Percentiles rank a stretch among this genome's conserved stretches.
Evolutionary conservation across 1,139 yeast species (phyloP).

Genomic region (Yamadazyma membranifaciens): DNA sequence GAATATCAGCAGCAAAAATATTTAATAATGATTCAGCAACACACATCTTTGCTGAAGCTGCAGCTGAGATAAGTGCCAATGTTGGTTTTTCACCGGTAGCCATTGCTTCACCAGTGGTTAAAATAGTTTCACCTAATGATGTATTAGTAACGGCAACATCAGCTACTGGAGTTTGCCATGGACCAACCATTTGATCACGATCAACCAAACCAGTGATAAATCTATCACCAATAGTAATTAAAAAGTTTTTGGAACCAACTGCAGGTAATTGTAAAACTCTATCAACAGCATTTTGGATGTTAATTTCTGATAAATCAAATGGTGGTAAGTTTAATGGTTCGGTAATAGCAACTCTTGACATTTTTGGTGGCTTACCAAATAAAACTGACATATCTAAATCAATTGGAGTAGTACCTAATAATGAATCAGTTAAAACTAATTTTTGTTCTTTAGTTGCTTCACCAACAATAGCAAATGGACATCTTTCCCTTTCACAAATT

Average conservation of each 20-base stretch:
- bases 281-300: slow-evolving; percentile 63
- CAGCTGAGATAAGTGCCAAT: slow-evolving; percentile 84
- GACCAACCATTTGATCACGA: slow-evolving; percentile 98
- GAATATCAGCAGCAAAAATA: slow-evolving; percentile 85
- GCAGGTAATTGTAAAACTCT: slow-evolving; percentile 89
- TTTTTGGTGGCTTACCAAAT: slow-evolving; percentile 96
- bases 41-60: slow-evolving; percentile 94
- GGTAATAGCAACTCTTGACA: slow-evolving; percentile 77
- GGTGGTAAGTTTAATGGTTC: slow-evolving; percentile 59
- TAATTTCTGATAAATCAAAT: slow-evolving; percentile 26
- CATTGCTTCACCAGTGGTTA: slow-evolving; percentile 89
- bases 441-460: slow-evolving; percentile 86
- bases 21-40: slow-evolving; percentile 95
- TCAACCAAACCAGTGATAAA: slow-evolving; percentile 95
- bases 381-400: slow-evolving; percentile 96
- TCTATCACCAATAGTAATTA: slow-evolving; percentile 97
- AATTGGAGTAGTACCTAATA: slow-evolving; percentile 79
- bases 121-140: slow-evolving; percentile 71
- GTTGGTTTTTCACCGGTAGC: slow-evolving; percentile 98
- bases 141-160: slow-evolving; percentile 97
- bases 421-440: slow-evolving; percentile 75
- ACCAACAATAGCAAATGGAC: slow-evolving; percentile 95
- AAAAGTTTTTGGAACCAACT: slow-evolving; percentile 92
- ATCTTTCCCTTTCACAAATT: slow-evolving; percentile 93
- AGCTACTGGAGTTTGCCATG: slow-evolving; percentile 99